Conservation (phyloP, 768 basidiomycete genomes). For the Amanita rubescens region DNA sequence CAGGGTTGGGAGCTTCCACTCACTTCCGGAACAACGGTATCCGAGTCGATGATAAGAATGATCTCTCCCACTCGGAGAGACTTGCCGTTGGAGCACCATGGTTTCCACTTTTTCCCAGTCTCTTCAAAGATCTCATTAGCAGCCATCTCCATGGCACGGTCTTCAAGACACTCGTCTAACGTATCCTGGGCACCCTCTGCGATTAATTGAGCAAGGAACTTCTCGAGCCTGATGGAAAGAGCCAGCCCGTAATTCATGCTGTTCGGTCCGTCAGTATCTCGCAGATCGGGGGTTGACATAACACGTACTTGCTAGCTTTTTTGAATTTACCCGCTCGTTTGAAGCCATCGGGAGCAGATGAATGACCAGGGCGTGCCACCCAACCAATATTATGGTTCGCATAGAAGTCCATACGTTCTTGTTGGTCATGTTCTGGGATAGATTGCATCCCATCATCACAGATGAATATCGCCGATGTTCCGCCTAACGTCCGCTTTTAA, state of each 20-base stretch:
- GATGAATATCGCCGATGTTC: constrained; percentile 71
- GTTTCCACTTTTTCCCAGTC: constrained; percentile 43
- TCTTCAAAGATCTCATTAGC: constrained; percentile 66
- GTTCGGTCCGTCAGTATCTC: no score
- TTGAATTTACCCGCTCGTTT: constrained; percentile 91
- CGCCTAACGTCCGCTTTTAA: constrained; percentile 24
- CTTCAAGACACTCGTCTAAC: constrained; percentile 51
- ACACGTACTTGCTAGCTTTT: constrained; percentile 54
- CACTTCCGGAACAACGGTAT: constrained; percentile 69
- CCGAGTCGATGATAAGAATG: constrained; percentile 76
- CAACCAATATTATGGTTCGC: constrained; percentile 71
- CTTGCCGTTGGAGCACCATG: constrained; percentile 73
- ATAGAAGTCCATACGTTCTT: constrained; percentile 68
- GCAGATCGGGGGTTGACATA: not conserved
- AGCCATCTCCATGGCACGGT: constrained; percentile 65
- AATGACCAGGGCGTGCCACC: constrained; percentile 74
- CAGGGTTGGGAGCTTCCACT: not conserved
- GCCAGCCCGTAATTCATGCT: constrained; percentile 78
- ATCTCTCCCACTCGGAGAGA: constrained; percentile 70
- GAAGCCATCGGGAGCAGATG: constrained; percentile 69
- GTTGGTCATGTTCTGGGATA: constrained; percentile 51
- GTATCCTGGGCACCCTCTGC: constrained; percentile 34
- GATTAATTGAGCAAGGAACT: constrained; percentile 39
- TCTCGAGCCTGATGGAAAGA: constrained; percentile 56
- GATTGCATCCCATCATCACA: constrained; percentile 82